Evolutionary conservation across 495 filamentous ascomycete species (phyloP), one percentile per base, ranked within the genome.

Genomic region (Filosporella fistucella): DNA sequence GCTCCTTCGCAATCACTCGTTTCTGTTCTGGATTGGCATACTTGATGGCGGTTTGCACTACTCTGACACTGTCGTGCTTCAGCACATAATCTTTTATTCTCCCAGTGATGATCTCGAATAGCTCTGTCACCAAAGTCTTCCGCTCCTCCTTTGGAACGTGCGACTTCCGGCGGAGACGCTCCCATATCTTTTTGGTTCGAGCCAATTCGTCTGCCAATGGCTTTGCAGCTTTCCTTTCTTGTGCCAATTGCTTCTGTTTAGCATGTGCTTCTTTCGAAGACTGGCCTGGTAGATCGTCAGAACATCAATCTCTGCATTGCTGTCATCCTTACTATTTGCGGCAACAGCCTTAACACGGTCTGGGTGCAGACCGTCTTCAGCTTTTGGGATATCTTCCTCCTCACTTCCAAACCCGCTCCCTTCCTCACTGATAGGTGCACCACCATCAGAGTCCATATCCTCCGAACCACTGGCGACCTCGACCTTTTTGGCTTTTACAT

Each of bases 131-230:
- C 16, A 97, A 77, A 62, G 82, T 76, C 63, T 91, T 86, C 43
- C 94, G 75, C 65, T 97, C 89, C 32, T 89, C 86, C 46, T 76
- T 74, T 14, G 88, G 84, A 1, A 96, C 86, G 57, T 96, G 88
- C 8, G 89, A 94, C 65, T 96, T 96, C 50, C 87, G 78, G 47
- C 94, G 83, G 52, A 99, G 65, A 47, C 84, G 81, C 68, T 99
- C 94, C 94, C 94, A 99, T 28, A 99, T 74, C 69, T 96, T 89
- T 72, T 97, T 97, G 3, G 89, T 87, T 34, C 88, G 81, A n/a
- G 80, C 76, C 50, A 99, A 82, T 45, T 82, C 80, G 57, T 96
- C 89, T 51, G 91, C 89, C 46, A 96, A 81, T 7, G 94, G 94
- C 64, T 96, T 96, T 20, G 85, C 82, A 23, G 86, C 82, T 74